A percentile compares a stretch with the other conserved stretches of the same genome.
phyloP scores from a whole-genome alignment of 805 yeast genomes.

The Debaryomyces prosopidis region DNA sequence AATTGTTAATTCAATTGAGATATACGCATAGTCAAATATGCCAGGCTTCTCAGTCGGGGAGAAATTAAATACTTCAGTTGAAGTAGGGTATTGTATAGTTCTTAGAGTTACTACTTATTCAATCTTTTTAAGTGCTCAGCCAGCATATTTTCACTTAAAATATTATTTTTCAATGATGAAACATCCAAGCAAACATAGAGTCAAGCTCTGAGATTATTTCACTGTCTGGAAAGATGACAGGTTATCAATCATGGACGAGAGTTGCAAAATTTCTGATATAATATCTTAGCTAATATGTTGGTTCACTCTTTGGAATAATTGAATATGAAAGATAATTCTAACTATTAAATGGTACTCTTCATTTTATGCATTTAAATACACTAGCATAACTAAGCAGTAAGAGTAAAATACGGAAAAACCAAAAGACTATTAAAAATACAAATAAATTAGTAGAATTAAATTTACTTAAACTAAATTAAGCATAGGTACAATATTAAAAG shows the following conservation, averaged over 20 bases:
- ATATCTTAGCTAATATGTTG: background rate
- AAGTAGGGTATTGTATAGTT: slow-evolving; percentile 22
- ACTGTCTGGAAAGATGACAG: slow-evolving; percentile 50
- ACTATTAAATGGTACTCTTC: background rate
- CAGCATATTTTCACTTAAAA: background rate
- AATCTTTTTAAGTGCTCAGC: slow-evolving; percentile 8
- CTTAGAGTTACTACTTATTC: slow-evolving; percentile 11
- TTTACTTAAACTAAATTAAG: too few species aligned
- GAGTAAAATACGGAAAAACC: background rate
- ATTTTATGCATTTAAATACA: too few species aligned
- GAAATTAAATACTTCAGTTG: slow-evolving; percentile 15
- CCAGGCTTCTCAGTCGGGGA: slow-evolving; percentile 42
- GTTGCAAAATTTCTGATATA: slow-evolving; percentile 52
- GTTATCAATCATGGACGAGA: slow-evolving; percentile 60
- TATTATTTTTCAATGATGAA: slow-evolving; percentile 55
- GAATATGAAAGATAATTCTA: background rate
- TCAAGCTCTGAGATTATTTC: slow-evolving; percentile 78
- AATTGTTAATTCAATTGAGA: slow-evolving; percentile 19
- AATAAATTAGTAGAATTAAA: background rate
- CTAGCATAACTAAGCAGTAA: too few species aligned
- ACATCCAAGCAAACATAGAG: slow-evolving; percentile 79
- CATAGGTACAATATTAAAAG: too few species aligned
- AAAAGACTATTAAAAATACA: background rate
- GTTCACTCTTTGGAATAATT: too few species aligned
- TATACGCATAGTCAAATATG: slow-evolving; percentile 64